A percentile compares a stretch with the other conserved stretches of the same genome.
These are phyloP conservation scores for Vaccinium vitisidaea DNA, from an alignment of 148 eudicot species.

Conservation along the genomic window DNA sequence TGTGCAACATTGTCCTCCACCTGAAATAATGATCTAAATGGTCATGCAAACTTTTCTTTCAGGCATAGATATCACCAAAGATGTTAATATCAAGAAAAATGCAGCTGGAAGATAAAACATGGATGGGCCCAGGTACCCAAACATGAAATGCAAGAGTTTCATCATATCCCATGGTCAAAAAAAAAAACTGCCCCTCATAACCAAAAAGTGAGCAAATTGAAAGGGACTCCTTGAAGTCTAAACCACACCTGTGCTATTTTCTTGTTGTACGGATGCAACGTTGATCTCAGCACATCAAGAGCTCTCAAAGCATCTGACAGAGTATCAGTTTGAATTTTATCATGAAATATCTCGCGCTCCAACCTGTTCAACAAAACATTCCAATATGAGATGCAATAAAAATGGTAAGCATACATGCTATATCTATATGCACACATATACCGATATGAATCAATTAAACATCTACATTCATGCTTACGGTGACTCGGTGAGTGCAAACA, in stretches of 20 bases:
- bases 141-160: slow-evolving; percentile 11
- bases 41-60: not conserved
- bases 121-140: not conserved
- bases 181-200: not conserved
- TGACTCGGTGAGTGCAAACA: not conserved
- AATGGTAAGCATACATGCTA: not conserved
- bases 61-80: slow-evolving; percentile 3
- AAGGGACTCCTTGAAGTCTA: not conserved
- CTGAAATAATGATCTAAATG: slow-evolving; percentile 33
- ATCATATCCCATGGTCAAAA: not conserved
- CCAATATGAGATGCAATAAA: slow-evolving; percentile 12
- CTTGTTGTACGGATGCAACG: slow-evolving; percentile 75
- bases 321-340: slow-evolving; percentile 28
- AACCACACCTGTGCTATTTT: slow-evolving; percentile 76
- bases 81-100: not conserved
- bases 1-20: slow-evolving; percentile 77
- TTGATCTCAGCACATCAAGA: slow-evolving; percentile 45
- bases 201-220: not conserved
- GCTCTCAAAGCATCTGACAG: slow-evolving; percentile 50
- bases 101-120: not conserved
- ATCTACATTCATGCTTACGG: not conserved
- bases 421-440: not conserved
- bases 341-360: slow-evolving; percentile 44
- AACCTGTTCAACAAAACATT: slow-evolving; percentile 41
- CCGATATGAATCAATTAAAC: not conserved